Base-by-base conservation (phyloP, 805 yeast species). In the Spathaspora arborariae region DNA sequence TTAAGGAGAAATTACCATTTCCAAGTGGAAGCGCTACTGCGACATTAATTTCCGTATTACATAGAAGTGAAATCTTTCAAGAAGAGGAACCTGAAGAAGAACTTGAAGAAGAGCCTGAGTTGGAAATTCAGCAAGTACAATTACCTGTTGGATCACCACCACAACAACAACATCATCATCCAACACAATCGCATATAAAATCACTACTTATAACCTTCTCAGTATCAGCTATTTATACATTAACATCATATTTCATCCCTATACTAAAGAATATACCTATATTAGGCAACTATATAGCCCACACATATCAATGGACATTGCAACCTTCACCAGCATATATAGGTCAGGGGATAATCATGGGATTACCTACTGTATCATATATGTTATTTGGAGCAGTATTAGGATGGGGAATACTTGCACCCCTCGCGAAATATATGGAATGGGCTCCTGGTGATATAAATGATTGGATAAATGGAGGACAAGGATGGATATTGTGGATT, bases 341-440 rank as follows among this genome's bases (percentile, higher is more conserved):
- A 30, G 99, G 99, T 2, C 99, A 92, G 65, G 99, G 99, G 3
- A 89, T 94, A 36, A 92, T 92, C 47, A 92, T 92, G 99, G 99
- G 99, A 0, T 69, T 90, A 6, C 88, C 91, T 1, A 90, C 98
- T 0, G 95, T 90, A 0, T 75, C 88, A 8, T 86, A 90, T 51
- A 92, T 92, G 99, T 67, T 92, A 37, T 76, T 89, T 54, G 99
- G 99, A 2, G 82, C 96, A 19, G 51, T 92, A 1, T 58, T 91
- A 4, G 99, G 99, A 0, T 92, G 99, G 99, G 96, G 80, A 0
- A 66, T 92, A 1, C 68, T 92, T n/a, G 92, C 94, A 0, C 97
- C 97, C 3, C 48, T 88, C 48, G 82, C 95, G 1, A 76, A 84
- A 48, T 52, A 70, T 45, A 62, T 68, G 50, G 85, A 82, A 3